Evolutionary conservation across 1,139 yeast species (phyloP).

Genomic region (Saccharomyces hybrid): DNA sequence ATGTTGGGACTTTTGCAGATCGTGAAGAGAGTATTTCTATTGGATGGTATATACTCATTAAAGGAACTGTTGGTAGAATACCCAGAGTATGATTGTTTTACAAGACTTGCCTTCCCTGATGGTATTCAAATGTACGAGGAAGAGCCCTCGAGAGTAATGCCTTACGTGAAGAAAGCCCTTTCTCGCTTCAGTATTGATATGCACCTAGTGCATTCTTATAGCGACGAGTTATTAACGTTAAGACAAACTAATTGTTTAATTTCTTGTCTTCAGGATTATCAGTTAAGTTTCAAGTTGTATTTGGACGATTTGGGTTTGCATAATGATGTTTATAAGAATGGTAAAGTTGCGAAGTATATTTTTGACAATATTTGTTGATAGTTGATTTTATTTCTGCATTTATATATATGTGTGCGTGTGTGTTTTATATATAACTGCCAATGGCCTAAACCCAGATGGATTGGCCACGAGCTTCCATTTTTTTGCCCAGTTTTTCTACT

Average conservation of each 20-base stretch:
- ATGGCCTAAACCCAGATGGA: constrained; percentile 48
- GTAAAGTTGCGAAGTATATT: constrained; percentile 22
- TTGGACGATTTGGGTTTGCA: constrained; percentile 27
- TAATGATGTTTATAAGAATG: constrained; percentile 26
- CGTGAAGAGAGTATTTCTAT: constrained; percentile 25
- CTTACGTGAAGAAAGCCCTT: not conserved
- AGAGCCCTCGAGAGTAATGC: constrained; percentile 3
- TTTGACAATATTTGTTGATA: constrained; percentile 45
- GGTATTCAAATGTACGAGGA: constrained; percentile 12
- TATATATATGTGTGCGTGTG: not conserved
- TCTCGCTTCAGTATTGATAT: constrained; percentile 3
- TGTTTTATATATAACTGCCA: not conserved
- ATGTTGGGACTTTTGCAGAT: constrained; percentile 4
- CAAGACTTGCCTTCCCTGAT: constrained; percentile 36
- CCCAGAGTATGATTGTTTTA: constrained; percentile 38
- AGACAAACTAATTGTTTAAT: constrained; percentile 25
- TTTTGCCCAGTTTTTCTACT: constrained; percentile 57
- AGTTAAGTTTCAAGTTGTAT: constrained; percentile 13
- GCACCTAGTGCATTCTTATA: constrained; percentile 28
- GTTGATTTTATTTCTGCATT: constrained; percentile 43
- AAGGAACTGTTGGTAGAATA: constrained; percentile 37
- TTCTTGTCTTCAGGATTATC: constrained; percentile 9
- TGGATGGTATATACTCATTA: constrained; percentile 45
- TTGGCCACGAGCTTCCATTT: constrained; percentile 51
- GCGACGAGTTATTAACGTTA: constrained; percentile 28